Conservation (phyloP, 2,329 filamentous ascomycete species). For the Aureobasidium subglaciale region DNA sequence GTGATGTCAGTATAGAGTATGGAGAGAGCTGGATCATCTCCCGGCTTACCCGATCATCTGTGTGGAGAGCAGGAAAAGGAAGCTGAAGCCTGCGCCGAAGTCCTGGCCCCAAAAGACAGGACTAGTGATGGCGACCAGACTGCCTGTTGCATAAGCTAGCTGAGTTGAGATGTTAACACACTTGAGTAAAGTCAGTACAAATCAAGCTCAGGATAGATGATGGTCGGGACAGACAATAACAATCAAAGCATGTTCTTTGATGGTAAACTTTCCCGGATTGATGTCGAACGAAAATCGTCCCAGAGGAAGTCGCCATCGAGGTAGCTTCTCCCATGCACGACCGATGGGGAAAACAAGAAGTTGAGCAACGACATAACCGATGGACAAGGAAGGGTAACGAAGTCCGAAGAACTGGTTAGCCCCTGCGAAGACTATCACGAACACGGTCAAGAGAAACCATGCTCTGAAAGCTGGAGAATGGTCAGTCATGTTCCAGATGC, state of each 20-base stretch:
- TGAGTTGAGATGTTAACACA: background rate
- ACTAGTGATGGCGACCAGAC: background rate
- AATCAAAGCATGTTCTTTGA: background rate
- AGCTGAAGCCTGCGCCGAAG: background rate
- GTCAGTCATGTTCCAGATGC: too few relatives aligned
- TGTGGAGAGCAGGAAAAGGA: background rate
- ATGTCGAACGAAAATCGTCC: background rate
- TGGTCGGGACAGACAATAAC: too few relatives aligned
- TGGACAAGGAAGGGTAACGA: conserved; percentile 22
- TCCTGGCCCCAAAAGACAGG: background rate
- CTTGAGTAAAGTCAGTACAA: too few relatives aligned
- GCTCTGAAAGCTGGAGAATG: too few relatives aligned
- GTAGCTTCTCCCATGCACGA: background rate
- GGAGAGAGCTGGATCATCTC: background rate
- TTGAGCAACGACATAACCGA: background rate
- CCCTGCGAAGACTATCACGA: conserved; percentile 24
- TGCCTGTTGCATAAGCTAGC: background rate
- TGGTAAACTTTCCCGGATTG: background rate
- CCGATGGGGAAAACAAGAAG: background rate
- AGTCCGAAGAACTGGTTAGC: conserved; percentile 28
- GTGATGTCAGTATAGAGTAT: conserved; percentile 47
- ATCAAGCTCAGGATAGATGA: too few relatives aligned
- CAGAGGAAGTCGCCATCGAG: background rate
- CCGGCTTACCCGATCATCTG: background rate
- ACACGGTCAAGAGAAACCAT: conserved; percentile 27